Percentiles rank a stretch among this genome's conserved stretches.
Evolutionary conservation across 2,329 filamentous ascomycete species (phyloP).

Genomic region (Pyricularia pennisetigena): DNA sequence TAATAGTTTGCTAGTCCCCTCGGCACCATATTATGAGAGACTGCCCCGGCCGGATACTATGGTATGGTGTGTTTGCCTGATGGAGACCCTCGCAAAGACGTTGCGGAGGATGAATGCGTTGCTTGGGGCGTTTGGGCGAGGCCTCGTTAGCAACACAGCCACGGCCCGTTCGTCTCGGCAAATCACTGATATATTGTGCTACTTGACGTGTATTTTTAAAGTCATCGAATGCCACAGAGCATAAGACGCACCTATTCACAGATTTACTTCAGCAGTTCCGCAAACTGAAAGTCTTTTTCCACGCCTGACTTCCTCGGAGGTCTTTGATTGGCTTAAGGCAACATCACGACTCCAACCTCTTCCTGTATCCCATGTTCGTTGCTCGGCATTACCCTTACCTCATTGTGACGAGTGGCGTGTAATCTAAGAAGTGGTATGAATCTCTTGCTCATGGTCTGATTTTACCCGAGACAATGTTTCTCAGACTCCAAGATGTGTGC

Average conservation of each 20-base stretch:
- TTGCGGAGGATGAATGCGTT: not conserved
- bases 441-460: not conserved
- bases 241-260: not conserved
- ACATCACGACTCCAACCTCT: not conserved
- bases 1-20: conserved; percentile 5
- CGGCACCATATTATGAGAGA: not conserved
- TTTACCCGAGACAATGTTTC: not conserved
- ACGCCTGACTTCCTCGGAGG: not conserved
- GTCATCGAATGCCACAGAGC: not conserved
- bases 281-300: not conserved
- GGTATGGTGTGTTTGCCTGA: not conserved
- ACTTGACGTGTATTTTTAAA: not conserved
- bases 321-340: not conserved
- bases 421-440: not conserved
- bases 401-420: not conserved
- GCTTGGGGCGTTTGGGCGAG: not conserved
- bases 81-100: not conserved
- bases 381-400: not conserved
- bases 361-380: not conserved
- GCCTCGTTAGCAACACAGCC: not conserved
- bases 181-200: not conserved
- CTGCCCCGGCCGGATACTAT: not conserved
- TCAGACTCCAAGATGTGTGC: not conserved
- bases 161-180: not conserved
- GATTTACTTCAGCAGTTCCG: not conserved